Evolutionary conservation across 1,284 basidiomycete species (phyloP).

Genomic region (Trametes versicolor): DNA sequence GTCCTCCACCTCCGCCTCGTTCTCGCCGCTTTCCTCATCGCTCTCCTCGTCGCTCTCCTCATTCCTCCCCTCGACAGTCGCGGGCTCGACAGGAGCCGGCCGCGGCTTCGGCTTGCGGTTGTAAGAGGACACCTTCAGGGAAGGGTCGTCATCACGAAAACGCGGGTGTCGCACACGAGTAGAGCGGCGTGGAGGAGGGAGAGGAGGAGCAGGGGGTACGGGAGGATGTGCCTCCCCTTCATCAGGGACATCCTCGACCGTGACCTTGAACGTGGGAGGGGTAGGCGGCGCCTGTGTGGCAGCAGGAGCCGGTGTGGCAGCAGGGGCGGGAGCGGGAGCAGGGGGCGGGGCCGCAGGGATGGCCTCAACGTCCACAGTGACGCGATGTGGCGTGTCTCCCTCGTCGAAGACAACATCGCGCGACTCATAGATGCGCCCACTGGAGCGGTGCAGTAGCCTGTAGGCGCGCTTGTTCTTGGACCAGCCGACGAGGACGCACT

Average conservation of each 20-base stretch:
- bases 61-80: no score
- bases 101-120: no score
- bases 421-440: conserved; percentile 25
- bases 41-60: no score
- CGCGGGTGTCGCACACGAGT: no score
- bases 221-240: not conserved
- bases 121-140: not conserved
- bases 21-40: not conserved
- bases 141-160: not conserved
- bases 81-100: no score
- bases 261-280: conserved; percentile 1
- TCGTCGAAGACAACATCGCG: conserved; percentile 32
- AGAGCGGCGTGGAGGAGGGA: not conserved
- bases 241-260: conserved; percentile 16
- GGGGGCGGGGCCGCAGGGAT: not conserved
- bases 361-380: conserved; percentile 9
- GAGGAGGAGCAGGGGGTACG: no score
- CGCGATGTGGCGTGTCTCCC: conserved; percentile 9
- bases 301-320: no score
- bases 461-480: conserved; percentile 36
- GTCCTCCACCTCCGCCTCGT: not conserved
- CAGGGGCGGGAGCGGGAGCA: not conserved
- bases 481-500: conserved; percentile 35
- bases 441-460: conserved; percentile 30
- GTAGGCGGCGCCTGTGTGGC: no score